Base-by-base conservation (phyloP, 1,139 yeast genomes). In the Saccharomyces pastorianus region DNA sequence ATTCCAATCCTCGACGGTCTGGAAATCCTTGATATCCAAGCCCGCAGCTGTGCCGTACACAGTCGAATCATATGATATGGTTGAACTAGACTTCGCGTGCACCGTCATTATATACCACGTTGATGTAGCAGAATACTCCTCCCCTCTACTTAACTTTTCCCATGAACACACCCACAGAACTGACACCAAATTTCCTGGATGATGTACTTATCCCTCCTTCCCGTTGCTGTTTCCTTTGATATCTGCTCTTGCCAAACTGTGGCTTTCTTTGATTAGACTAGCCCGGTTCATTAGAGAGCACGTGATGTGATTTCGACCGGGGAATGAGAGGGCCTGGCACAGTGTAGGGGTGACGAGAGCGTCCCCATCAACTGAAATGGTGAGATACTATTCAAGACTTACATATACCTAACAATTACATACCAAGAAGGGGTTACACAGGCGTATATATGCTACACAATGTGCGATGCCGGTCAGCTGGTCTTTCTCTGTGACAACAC, bases 1-100 rank as follows among this genome's bases (percentile, higher is more conserved):
- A 28, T 60, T 53, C 69, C 69, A 66, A 46, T 63, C 62, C 46
- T 64, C 69, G 11, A 38, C 57, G 8, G 59, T 41, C 28, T 59
- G 55, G 25, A 66, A 54, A 20, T 64, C 69, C n/a, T 58, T 53
- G 6, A 64, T 29, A 28, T 58, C 54, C 7, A 63, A 42, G 1
- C 61, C 63, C 0, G 64, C 58, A 7, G 57, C 58, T 3, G 58
- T 60, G 25, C 54, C 48, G 50, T 61, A 65, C 14, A 50, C 44
- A 11, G 68, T 61, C 29, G 52, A 48, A 14, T 58, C 61, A 54
- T 66, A 65, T 1, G 64, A 58, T n/a, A 63, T 50, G n/a, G 3
- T 38, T 6, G 44, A 6, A 9, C n/a, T 38, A 5, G 44, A 13
- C 26, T 38, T 17, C 44, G 44, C 44, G 4, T 38, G 44, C 13